These are phyloP conservation scores for Lactifluus piperatus DNA, from an alignment of 768 basidiomycete species.

Conservation along the genomic window DNA sequence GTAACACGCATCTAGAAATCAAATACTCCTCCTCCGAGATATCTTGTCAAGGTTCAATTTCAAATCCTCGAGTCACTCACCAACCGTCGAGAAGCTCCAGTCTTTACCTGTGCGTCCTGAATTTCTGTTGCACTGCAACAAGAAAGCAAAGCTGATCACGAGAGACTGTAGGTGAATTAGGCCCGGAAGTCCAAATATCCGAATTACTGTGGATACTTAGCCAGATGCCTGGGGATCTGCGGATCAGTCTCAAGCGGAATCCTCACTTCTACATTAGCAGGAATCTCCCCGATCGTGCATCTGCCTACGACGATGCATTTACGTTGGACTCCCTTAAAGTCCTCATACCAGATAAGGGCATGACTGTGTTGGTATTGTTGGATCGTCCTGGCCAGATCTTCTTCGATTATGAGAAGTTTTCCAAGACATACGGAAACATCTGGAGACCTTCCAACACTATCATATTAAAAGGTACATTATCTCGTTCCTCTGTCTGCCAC, in stretches of 20 bases:
- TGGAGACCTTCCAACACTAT: constrained; percentile 11
- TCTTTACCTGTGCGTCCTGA: constrained; percentile 7
- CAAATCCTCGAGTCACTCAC: constrained; percentile 11
- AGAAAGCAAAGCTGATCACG: neutral
- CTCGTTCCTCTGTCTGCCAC: neutral
- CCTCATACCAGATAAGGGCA: constrained; percentile 10
- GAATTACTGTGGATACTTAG: constrained; percentile 15
- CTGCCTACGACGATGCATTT: constrained; percentile 4
- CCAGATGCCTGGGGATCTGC: constrained; percentile 13
- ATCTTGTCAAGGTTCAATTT: constrained; percentile 12
- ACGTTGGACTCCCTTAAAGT: constrained; percentile 11
- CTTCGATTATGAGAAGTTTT: constrained; percentile 15
- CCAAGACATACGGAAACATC: constrained; percentile 15
- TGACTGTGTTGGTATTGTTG: constrained; percentile 5
- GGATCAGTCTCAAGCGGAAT: constrained; percentile 15
- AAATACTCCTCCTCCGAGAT: neutral
- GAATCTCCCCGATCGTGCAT: constrained; percentile 11
- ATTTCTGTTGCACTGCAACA: neutral
- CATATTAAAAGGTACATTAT: constrained; percentile 8
- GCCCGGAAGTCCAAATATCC: constrained; percentile 11
- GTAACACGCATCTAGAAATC: neutral
- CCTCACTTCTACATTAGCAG: constrained; percentile 12
- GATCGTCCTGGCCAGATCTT: constrained; percentile 15
- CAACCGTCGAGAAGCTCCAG: constrained; percentile 6
- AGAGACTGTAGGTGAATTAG: constrained; percentile 5